These are phyloP conservation scores for Aspergillus avenaceus DNA, from an alignment of 495 filamentous ascomycete genomes.

Conservation along the genomic window DNA sequence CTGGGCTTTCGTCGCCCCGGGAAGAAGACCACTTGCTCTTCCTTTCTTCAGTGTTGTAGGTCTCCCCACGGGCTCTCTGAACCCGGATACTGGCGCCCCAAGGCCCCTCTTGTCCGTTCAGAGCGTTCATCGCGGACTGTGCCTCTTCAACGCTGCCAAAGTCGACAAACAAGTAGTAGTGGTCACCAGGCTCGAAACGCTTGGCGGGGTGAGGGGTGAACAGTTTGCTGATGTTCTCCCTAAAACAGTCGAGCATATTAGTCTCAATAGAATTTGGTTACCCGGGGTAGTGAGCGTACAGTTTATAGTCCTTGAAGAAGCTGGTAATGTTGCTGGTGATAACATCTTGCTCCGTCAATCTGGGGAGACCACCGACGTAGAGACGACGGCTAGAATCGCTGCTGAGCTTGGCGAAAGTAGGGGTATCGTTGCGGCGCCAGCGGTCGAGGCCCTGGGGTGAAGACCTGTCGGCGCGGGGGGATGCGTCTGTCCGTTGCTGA, in stretches of 20 bases:
- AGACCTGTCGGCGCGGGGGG: conserved; percentile 14
- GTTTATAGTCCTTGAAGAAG: conserved; percentile 56
- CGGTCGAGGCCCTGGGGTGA: conserved; percentile 29
- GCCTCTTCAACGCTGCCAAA: conserved; percentile 54
- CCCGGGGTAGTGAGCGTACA: conserved; percentile 28
- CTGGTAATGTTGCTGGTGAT: conserved; percentile 49
- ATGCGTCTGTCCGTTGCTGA: conserved; percentile 15
- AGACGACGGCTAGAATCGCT: conserved; percentile 49
- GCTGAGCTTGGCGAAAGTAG: conserved; percentile 15
- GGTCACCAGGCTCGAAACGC: conserved; percentile 48
- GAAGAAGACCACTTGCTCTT: conserved; percentile 14
- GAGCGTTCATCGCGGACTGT: conserved; percentile 39
- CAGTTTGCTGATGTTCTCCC: conserved; percentile 59
- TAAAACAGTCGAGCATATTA: conserved; percentile 11
- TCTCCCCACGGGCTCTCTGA: conserved; percentile 34
- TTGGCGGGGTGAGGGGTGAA: conserved; percentile 54
- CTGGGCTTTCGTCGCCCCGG: conserved; percentile 7
- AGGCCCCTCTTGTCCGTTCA: conserved; percentile 38
- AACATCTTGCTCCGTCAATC: conserved; percentile 50
- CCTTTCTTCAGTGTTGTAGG: conserved; percentile 23
- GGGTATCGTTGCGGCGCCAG: conserved; percentile 31
- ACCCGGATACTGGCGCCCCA: conserved; percentile 47
- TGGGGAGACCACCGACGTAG: conserved; percentile 60
- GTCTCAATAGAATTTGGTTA: background rate
- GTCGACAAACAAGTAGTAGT: conserved; percentile 69